Conservation (phyloP, 2,329 filamentous ascomycete species). For the Escovopsis weberi region DNA sequence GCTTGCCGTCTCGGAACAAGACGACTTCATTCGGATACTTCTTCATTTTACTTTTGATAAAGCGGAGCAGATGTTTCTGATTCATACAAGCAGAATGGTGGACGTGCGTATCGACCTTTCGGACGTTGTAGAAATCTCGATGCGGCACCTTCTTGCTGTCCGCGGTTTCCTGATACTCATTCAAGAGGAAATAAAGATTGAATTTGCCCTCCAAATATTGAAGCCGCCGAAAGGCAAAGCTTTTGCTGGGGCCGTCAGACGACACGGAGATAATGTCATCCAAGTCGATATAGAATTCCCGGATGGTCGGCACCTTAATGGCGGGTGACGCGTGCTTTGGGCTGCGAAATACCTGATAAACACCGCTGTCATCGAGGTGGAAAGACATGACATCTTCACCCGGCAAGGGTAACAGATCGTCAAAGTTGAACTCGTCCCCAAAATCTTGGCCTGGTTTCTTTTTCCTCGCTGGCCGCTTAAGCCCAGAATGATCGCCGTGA, state of each 20-base stretch:
- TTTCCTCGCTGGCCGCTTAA: constrained; percentile 38
- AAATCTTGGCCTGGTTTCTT: constrained; percentile 83
- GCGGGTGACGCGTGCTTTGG: constrained; percentile 50
- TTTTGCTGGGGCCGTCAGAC: constrained; percentile 90
- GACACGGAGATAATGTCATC: constrained; percentile 79
- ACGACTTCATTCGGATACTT: constrained; percentile 92
- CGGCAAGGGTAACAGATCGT: constrained; percentile 63
- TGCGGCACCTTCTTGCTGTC: constrained; percentile 97
- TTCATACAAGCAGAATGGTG: constrained; percentile 99
- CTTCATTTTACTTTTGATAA: constrained; percentile 99
- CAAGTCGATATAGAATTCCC: constrained; percentile 92
- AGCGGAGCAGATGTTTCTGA: constrained; percentile 92
- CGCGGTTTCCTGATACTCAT: constrained; percentile 95
- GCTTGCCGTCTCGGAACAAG: constrained; percentile 78
- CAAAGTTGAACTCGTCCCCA: constrained; percentile 68
- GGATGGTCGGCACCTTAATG: constrained; percentile 74
- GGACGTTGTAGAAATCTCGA: constrained; percentile 96
- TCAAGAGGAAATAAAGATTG: constrained; percentile 81
- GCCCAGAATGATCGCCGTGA: constrained; percentile 13
- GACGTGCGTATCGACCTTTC: constrained; percentile 97
- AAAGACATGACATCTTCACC: constrained; percentile 57
- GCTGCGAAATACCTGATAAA: constrained; percentile 84
- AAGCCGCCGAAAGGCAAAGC: constrained; percentile 85
- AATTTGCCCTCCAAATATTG: constrained; percentile 97
- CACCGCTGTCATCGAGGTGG: constrained; percentile 65